Conservation (phyloP, 2,329 filamentous ascomycete genomes). For the Ophiostoma angusticollis region DNA sequence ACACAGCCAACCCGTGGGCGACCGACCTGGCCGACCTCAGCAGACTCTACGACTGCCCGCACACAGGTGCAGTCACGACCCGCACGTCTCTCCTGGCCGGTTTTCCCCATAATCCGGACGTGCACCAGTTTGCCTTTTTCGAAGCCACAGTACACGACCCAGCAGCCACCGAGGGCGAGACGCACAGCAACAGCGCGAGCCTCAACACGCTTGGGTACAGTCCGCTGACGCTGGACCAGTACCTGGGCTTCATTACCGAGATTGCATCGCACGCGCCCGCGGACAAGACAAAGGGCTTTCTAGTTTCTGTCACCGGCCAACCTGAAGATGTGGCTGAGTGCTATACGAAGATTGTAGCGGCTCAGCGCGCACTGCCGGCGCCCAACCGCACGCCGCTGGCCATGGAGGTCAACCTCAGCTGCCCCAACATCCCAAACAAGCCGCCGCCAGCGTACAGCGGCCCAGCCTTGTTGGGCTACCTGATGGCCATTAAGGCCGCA, state of each 20-base stretch:
- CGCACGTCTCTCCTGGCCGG: slow-evolving; percentile 54
- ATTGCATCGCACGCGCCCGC: slow-evolving; percentile 23
- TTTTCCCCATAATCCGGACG: slow-evolving; percentile 46
- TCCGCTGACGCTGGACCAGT: slow-evolving; percentile 45
- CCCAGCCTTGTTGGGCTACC: slow-evolving; percentile 37
- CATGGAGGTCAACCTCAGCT: slow-evolving; percentile 68
- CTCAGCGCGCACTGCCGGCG: slow-evolving; percentile 22
- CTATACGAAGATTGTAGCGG: slow-evolving; percentile 35
- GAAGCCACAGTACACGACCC: slow-evolving; percentile 22
- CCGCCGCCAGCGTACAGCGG: slow-evolving; percentile 60
- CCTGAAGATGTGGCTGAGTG: slow-evolving; percentile 43
- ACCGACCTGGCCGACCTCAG: slow-evolving; percentile 50
- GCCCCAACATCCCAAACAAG: slow-evolving; percentile 57
- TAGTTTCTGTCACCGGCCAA: slow-evolving; percentile 58
- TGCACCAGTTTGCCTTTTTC: slow-evolving; percentile 58
- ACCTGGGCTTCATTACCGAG: slow-evolving; percentile 42
- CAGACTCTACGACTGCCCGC: slow-evolving; percentile 44
- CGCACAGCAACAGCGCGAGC: slow-evolving; percentile 25
- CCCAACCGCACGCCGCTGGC: slow-evolving; percentile 35
- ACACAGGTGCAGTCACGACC: slow-evolving; percentile 63
- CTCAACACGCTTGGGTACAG: slow-evolving; percentile 68
- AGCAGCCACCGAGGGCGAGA: slow-evolving; percentile 5
- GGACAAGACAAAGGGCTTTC: slow-evolving; percentile 40
- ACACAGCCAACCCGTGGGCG: slow-evolving; percentile 66
- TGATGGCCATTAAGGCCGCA: slow-evolving; percentile 29